These are phyloP conservation scores for Penicillium alfredii DNA, from an alignment of 495 filamentous ascomycete species.

Conservation along the genomic window DNA sequence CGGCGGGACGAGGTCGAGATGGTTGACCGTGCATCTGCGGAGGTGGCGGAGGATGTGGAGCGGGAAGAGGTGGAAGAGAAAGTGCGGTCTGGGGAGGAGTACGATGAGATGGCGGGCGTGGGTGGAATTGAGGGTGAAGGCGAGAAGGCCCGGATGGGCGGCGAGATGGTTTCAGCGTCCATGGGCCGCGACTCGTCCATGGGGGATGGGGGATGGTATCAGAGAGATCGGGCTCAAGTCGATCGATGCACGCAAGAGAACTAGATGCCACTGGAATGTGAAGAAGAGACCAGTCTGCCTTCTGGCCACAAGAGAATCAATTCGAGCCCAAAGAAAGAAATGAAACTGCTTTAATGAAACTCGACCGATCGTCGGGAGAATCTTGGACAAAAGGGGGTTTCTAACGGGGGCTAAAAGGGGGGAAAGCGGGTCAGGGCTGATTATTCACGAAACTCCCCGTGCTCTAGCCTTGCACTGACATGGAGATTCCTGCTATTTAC, in stretches of 20 bases:
- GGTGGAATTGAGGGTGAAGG: slow-evolving; percentile 57
- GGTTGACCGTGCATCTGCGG: slow-evolving; percentile 45
- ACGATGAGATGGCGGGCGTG: slow-evolving; percentile 57
- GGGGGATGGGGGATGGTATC: slow-evolving; percentile 1
- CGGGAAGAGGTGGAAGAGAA: slow-evolving; percentile 70
- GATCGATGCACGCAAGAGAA: background rate
- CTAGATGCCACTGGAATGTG: slow-evolving; percentile 2
- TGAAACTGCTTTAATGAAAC: slow-evolving; percentile 23
- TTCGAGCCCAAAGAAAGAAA: slow-evolving; percentile 2
- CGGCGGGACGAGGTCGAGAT: slow-evolving; percentile 55
- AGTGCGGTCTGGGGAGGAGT: slow-evolving; percentile 62
- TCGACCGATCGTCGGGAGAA: slow-evolving; percentile 24
- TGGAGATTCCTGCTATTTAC: too few species aligned
- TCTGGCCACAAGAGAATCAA: too few species aligned
- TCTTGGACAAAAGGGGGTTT: slow-evolving; percentile 23
- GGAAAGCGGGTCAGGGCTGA: slow-evolving; percentile 18
- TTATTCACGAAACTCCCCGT: too few species aligned
- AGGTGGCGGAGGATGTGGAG: slow-evolving; percentile 60
- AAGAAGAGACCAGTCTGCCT: too few species aligned
- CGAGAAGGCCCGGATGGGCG: slow-evolving; percentile 41
- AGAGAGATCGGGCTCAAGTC: background rate
- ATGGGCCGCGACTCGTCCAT: slow-evolving; percentile 33
- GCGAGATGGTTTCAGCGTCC: slow-evolving; percentile 21
- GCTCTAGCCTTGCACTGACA: too few species aligned
- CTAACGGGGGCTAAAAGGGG: slow-evolving; percentile 17